These are phyloP conservation scores for Diaporthe helianthi DNA, from an alignment of 2,329 filamentous ascomycete species.

Conservation along the genomic window DNA sequence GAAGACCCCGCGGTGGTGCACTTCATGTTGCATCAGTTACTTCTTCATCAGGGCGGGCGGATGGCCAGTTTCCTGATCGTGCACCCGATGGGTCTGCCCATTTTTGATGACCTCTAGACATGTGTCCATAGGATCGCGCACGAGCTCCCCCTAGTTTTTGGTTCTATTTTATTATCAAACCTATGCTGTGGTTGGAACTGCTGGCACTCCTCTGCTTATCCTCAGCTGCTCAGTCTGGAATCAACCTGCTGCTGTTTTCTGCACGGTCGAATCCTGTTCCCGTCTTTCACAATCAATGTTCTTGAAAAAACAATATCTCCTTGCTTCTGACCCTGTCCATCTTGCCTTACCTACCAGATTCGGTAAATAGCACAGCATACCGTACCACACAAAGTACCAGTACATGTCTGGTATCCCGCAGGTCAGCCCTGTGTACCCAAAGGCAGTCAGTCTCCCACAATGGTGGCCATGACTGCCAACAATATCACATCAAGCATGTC, in stretches of 20 bases:
- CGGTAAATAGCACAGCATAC: conserved; percentile 5
- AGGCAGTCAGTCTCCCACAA: background rate
- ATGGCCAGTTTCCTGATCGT: conserved; percentile 8
- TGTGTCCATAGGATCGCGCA: conserved; percentile 5
- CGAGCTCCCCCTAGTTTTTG: background rate
- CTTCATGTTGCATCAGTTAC: too few species aligned
- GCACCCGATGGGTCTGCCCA: conserved; percentile 10
- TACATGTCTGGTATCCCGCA: background rate
- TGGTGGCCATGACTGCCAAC: background rate
- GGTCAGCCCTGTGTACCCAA: background rate
- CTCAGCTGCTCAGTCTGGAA: too few species aligned
- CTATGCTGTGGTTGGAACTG: background rate
- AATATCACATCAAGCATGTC: background rate
- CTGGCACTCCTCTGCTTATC: background rate
- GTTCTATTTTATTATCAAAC: background rate
- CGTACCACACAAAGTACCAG: too few species aligned
- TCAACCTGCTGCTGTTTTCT: background rate
- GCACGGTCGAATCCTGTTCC: background rate
- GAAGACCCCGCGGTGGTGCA: background rate
- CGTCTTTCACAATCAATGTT: background rate
- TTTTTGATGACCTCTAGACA: conserved; percentile 26
- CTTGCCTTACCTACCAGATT: conserved; percentile 11
- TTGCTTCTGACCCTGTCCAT: background rate
- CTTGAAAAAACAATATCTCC: background rate
- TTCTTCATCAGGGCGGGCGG: background rate